Percentiles rank a stretch among this genome's conserved stretches.
Evolutionary conservation across 2,329 filamentous ascomycete genomes (phyloP).

Genomic region (Ophiostoma sp.): DNA sequence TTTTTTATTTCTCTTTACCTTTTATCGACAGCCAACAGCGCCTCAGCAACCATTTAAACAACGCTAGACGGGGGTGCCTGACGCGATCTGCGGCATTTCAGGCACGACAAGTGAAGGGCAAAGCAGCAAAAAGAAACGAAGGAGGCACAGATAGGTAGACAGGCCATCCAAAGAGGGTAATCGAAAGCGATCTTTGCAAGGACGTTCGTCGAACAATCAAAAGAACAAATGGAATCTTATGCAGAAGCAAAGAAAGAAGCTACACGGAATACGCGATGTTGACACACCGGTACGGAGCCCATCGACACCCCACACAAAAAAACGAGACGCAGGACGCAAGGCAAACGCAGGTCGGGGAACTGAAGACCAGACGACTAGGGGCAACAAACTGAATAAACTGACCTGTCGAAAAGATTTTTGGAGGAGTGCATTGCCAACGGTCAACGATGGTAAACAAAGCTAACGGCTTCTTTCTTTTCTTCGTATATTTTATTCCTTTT

Average conservation of each 20-base stretch:
- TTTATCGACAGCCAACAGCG: not conserved
- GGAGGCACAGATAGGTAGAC: not conserved
- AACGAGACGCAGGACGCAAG: not conserved
- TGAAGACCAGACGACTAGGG: not conserved
- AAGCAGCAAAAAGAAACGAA: not conserved
- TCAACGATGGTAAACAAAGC: not conserved
- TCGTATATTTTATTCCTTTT: not conserved
- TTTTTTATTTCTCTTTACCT: not conserved
- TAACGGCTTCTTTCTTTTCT: not conserved
- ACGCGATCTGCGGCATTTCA: constrained; percentile 14
- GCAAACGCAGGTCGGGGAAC: not conserved
- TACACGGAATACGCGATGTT: not conserved
- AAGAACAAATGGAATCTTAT: not conserved
- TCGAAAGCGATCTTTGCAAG: not conserved
- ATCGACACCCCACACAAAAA: not conserved
- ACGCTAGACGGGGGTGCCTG: not conserved
- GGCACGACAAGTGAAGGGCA: not conserved
- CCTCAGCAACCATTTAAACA: not conserved
- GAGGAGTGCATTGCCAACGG: not conserved
- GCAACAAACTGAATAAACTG: not conserved
- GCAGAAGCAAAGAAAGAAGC: not conserved
- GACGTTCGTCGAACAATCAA: not conserved
- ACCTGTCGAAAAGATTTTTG: not conserved
- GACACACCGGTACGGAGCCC: constrained; percentile 11
- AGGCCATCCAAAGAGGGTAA: not conserved